Percentiles rank a stretch among this genome's conserved stretches.
Evolutionary conservation across 129 eudicot species (phyloP).

Genomic region (Flaveria robusta): DNA sequence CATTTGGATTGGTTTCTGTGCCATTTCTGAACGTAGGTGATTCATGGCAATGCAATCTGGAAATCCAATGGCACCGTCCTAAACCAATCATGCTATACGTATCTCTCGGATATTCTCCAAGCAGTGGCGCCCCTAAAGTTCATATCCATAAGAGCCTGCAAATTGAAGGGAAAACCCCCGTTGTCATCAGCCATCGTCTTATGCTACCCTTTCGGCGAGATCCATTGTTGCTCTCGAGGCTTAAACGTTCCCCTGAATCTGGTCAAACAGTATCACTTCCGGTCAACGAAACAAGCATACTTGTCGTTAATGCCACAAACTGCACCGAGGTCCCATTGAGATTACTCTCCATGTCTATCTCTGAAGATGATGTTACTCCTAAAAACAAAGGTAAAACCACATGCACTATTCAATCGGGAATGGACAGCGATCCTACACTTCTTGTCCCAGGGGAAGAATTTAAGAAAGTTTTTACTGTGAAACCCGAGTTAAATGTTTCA

Average conservation of each 20-base stretch:
- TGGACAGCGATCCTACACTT: slow-evolving; percentile 37
- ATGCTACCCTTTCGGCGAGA: slow-evolving; percentile 90
- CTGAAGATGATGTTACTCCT: slow-evolving; percentile 35
- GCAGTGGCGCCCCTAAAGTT: slow-evolving; percentile 56
- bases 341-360: slow-evolving; percentile 62
- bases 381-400: slow-evolving; percentile 24
- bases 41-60: slow-evolving; percentile 88
- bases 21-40: slow-evolving; percentile 71
- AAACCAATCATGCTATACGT: slow-evolving; percentile 90
- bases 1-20: slow-evolving; percentile 86
- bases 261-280: slow-evolving; percentile 59
- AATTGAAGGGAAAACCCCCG: slow-evolving; percentile 90
- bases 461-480: slow-evolving; percentile 70
- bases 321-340: slow-evolving; percentile 83
- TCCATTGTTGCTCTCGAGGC: slow-evolving; percentile 69
- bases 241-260: slow-evolving; percentile 54
- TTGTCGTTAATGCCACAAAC: slow-evolving; percentile 68
- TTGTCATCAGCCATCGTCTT: slow-evolving; percentile 63
- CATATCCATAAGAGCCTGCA: slow-evolving; percentile 87
- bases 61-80: slow-evolving; percentile 91
- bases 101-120: slow-evolving; percentile 82
- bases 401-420: slow-evolving; percentile 46
- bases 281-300: slow-evolving; percentile 72
- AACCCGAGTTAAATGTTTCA: slow-evolving; percentile 45
- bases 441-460: slow-evolving; percentile 84